phyloP scores from a whole-genome alignment of 257 asterid genomes.

The Voacanga thouarsii region DNA sequence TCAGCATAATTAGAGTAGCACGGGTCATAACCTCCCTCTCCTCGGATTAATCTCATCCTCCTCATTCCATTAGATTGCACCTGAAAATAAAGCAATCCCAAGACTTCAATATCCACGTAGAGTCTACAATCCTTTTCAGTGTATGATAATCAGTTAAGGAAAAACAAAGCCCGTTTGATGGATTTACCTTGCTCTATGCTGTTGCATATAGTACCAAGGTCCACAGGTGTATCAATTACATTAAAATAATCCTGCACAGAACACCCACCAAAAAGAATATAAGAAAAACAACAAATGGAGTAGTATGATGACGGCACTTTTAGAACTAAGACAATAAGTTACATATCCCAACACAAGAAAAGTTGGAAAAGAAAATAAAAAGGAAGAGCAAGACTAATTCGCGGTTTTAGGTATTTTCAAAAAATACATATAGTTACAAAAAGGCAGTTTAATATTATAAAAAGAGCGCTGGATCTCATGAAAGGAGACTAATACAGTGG shows the following conservation, averaged over 20 bases:
- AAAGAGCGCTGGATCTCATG: background rate
- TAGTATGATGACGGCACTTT: too few relatives aligned
- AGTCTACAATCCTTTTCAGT: too few relatives aligned
- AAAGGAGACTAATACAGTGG: background rate
- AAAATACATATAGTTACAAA: background rate
- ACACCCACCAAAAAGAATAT: too few relatives aligned
- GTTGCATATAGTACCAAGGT: too few relatives aligned
- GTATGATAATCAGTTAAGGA: too few relatives aligned
- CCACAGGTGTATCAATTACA: too few relatives aligned
- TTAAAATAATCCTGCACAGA: too few relatives aligned
- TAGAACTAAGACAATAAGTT: too few relatives aligned
- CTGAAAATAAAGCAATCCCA: conserved; percentile 19
- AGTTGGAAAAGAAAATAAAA: background rate
- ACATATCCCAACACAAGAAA: background rate
- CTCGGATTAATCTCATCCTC: conserved; percentile 44
- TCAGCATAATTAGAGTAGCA: conserved; percentile 50
- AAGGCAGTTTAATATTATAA: background rate
- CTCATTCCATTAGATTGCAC: conserved; percentile 25
- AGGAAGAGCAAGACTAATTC: background rate
- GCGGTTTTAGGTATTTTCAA: background rate
- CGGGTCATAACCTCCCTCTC: conserved; percentile 65
- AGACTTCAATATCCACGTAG: too few relatives aligned
- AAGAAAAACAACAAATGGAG: too few relatives aligned
- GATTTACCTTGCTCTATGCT: conserved; percentile 38
- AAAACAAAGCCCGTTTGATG: background rate